Conservation (phyloP, 768 basidiomycete species). For the Panus rudis region DNA sequence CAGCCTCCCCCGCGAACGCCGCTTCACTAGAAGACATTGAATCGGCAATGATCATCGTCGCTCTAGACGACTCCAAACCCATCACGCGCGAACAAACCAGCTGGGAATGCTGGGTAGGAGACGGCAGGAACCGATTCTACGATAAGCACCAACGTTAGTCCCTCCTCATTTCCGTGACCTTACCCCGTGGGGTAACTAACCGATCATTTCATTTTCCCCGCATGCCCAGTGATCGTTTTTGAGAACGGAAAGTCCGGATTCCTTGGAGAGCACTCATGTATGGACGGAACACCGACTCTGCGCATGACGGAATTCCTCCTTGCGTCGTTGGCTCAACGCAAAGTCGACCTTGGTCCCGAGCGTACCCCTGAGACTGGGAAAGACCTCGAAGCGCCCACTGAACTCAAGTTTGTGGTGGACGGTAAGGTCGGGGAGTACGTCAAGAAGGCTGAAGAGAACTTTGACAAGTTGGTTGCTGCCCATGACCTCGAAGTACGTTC, state of each 20-base stretch:
- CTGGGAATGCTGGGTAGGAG: conserved; percentile 82
- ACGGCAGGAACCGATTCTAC: conserved; percentile 88
- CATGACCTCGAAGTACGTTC: conserved; percentile 72
- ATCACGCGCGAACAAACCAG: conserved; percentile 76
- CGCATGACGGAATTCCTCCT: conserved; percentile 93
- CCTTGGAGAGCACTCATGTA: conserved; percentile 79
- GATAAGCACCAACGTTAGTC: conserved; percentile 91
- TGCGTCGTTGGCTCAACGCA: conserved; percentile 63
- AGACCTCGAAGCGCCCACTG: conserved; percentile 49
- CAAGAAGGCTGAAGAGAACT: conserved; percentile 51
- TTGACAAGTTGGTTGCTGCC: conserved; percentile 65
- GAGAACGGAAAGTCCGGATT: conserved; percentile 94
- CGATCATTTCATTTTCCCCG: neutral
- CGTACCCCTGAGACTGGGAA: conserved; percentile 26
- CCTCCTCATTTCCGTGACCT: neutral
- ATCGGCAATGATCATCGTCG: conserved; percentile 81
- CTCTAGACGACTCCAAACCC: conserved; percentile 78
- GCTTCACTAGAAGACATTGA: conserved; percentile 73
- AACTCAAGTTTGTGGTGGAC: conserved; percentile 68
- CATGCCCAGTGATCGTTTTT: conserved; percentile 74
- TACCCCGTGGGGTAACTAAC: neutral
- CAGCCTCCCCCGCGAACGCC: conserved; percentile 58
- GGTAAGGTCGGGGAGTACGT: conserved; percentile 45
- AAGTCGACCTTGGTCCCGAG: conserved; percentile 66
- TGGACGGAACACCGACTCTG: conserved; percentile 94